Conservation (phyloP, 768 basidiomycete species). For the Boletus pseudo-olivaceus region DNA sequence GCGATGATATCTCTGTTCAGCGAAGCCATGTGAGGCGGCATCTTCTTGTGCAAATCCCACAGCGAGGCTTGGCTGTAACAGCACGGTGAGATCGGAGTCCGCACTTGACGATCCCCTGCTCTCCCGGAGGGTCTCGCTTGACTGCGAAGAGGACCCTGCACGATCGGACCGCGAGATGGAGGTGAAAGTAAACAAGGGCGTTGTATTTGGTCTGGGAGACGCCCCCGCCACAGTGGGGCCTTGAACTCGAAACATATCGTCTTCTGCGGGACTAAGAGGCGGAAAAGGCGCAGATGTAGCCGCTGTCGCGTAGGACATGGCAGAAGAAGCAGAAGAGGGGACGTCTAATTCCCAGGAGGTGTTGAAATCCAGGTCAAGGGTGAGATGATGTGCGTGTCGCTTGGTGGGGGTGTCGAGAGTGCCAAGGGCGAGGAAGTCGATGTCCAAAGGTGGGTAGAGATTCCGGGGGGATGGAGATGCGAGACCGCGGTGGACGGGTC, state of each 20-base stretch:
- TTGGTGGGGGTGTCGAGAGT: conserved; percentile 7
- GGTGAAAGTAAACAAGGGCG: conserved; percentile 10
- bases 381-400: conserved; percentile 9
- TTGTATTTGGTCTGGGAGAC: conserved; percentile 2
- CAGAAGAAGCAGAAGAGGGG: conserved; percentile 15
- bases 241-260: conserved; percentile 12
- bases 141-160: conserved; percentile 1
- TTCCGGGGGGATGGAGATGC: neutral
- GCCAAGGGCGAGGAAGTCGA: conserved; percentile 7
- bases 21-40: conserved; percentile 2
- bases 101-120: conserved; percentile 15
- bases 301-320: conserved; percentile 24
- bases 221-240: neutral
- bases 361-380: conserved; percentile 24
- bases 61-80: conserved; percentile 8
- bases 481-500: conserved; percentile 5
- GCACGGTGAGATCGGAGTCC: conserved; percentile 22
- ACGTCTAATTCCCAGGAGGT: conserved; percentile 15
- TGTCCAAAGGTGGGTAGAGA: conserved; percentile 9
- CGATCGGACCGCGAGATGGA: neutral
- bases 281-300: conserved; percentile 9
- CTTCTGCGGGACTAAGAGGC: conserved; percentile 7
- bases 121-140: neutral
- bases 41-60: conserved; percentile 14
- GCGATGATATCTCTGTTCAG: conserved; percentile 19